These are phyloP conservation scores for Penicillium digitatum DNA, from an alignment of 2,329 filamentous ascomycete species.

Conservation along the genomic window DNA sequence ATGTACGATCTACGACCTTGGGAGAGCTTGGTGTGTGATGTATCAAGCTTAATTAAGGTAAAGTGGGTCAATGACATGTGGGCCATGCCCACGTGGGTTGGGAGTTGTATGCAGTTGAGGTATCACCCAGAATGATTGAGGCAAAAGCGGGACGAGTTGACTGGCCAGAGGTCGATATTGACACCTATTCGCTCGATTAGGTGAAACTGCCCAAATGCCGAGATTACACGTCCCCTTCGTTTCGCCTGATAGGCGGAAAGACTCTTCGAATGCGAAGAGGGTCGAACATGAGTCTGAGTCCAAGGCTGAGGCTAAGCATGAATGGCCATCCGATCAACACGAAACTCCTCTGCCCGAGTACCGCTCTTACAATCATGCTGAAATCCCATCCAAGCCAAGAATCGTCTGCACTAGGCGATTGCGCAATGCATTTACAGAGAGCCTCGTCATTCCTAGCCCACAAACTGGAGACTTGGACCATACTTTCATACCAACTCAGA, in stretches of 20 bases:
- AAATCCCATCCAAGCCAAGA: slow-evolving; percentile 7
- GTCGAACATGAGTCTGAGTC: neutral
- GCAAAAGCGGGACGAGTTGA: neutral
- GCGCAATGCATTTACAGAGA: slow-evolving; percentile 1
- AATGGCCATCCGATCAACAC: no score
- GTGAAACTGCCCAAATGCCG: neutral
- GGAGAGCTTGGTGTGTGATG: neutral
- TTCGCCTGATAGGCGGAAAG: neutral
- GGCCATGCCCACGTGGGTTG: neutral
- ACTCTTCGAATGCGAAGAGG: neutral
- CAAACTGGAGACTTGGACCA: neutral
- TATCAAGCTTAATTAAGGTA: neutral
- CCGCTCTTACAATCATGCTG: neutral
- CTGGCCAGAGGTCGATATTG: neutral
- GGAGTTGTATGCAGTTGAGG: neutral
- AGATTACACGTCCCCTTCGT: neutral
- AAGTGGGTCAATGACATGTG: neutral
- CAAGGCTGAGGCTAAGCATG: neutral
- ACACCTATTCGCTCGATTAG: slow-evolving; percentile 1
- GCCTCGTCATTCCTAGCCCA: neutral
- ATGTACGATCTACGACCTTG: no score
- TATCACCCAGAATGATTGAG: neutral
- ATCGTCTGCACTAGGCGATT: slow-evolving; percentile 9
- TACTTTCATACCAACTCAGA: slow-evolving; percentile 12
- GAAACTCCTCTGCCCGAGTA: no score